A percentile compares a stretch with the other conserved stretches of the same genome.
These are phyloP conservation scores for Monilinia aucupariae DNA, from an alignment of 2,329 filamentous ascomycete genomes.

Conservation along the genomic window DNA sequence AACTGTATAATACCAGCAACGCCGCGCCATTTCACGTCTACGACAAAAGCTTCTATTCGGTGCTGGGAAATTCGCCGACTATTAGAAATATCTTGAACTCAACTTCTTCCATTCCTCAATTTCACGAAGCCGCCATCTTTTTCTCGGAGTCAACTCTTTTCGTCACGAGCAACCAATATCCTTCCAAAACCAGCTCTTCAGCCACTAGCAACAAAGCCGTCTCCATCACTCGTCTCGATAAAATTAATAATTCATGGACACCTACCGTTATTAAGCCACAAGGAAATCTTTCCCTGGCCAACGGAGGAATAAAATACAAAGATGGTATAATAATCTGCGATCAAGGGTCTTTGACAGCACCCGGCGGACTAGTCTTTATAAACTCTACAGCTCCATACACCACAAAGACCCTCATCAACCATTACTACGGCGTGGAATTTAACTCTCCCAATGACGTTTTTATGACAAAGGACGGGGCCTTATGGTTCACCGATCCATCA, in stretches of 20 bases:
- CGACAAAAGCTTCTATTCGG: conserved; percentile 45
- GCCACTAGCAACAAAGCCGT: conserved; percentile 19
- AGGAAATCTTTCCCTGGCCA: conserved; percentile 19
- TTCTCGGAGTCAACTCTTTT: conserved; percentile 43
- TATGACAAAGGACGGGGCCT: conserved; percentile 46
- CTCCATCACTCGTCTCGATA: conserved; percentile 25
- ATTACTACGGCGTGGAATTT: conserved; percentile 53
- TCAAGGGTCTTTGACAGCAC: conserved; percentile 21
- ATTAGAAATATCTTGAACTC: conserved; percentile 37
- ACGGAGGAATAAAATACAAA: conserved; percentile 22
- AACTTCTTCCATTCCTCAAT: conserved; percentile 44
- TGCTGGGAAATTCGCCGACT: conserved; percentile 40
- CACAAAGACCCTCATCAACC: conserved; percentile 47
- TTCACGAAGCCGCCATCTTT: conserved; percentile 53
- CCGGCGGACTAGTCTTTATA: conserved; percentile 21
- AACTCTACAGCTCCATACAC: conserved; percentile 20
- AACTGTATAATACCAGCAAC: conserved; percentile 16
- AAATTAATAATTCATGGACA: conserved; percentile 43
- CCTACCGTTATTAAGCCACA: conserved; percentile 13
- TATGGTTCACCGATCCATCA: conserved; percentile 58
- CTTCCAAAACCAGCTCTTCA: conserved; percentile 36
- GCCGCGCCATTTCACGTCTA: conserved; percentile 41
- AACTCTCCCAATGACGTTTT: conserved; percentile 55
- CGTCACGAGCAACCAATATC: conserved; percentile 38
- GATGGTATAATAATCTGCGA: conserved; percentile 22